Percentiles rank a stretch among this genome's conserved stretches.
Conservation (phyloP, 2,329 filamentous ascomycete species). For the Ascochyta viciae-villosae region DNA sequence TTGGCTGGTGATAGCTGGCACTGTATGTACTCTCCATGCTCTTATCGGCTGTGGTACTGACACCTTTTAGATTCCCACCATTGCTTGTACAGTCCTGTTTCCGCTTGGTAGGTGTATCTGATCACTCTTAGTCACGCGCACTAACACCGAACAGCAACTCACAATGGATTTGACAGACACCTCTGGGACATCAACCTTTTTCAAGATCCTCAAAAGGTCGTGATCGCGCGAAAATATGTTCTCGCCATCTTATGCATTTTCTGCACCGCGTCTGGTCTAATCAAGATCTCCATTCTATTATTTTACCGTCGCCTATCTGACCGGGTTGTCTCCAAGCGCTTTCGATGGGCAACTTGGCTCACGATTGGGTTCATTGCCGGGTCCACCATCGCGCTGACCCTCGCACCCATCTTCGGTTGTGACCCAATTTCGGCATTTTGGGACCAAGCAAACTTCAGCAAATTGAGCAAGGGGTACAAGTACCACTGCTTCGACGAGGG, state of each 20-base stretch:
- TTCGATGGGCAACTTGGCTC: constrained; percentile 35
- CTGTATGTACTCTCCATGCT: constrained; percentile 21
- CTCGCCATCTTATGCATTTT: constrained; percentile 38
- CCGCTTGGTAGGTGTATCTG: constrained; percentile 25
- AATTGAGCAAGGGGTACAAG: constrained; percentile 30
- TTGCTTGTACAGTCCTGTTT: constrained; percentile 29
- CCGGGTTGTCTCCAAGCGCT: constrained; percentile 33
- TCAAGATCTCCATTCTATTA: constrained; percentile 45
- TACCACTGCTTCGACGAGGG: constrained; percentile 44
- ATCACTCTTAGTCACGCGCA: too few species aligned
- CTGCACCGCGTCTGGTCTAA: constrained; percentile 35
- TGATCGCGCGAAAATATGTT: constrained; percentile 36
- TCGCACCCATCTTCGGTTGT: constrained; percentile 41
- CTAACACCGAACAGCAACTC: constrained; percentile 26
- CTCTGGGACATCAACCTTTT: constrained; percentile 35
- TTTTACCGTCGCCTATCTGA: constrained; percentile 41
- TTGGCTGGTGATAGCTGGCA: constrained; percentile 38
- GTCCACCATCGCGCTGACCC: constrained; percentile 35
- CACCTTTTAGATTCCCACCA: constrained; percentile 22
- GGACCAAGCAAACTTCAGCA: constrained; percentile 33
- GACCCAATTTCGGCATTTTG: constrained; percentile 41
- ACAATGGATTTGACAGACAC: constrained; percentile 34
- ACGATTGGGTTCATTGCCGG: constrained; percentile 37
- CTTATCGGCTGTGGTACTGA: background rate
- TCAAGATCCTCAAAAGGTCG: constrained; percentile 14